These are phyloP conservation scores for Naematelia encephala DNA, from an alignment of 768 basidiomycete genomes.

Conservation along the genomic window DNA sequence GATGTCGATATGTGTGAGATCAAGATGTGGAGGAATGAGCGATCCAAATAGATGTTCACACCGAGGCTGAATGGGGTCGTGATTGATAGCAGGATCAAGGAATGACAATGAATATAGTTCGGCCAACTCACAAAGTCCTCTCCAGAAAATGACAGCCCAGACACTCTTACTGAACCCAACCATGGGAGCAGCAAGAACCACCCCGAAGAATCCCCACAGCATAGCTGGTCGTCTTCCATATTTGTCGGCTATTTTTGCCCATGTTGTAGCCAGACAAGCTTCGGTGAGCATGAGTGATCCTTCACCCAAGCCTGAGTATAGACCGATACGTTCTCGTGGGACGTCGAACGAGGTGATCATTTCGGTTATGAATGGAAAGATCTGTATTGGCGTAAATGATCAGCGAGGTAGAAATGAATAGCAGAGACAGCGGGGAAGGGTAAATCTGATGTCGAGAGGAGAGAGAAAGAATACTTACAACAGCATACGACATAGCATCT, in stretches of 20 bases:
- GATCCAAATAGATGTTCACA: too few species aligned
- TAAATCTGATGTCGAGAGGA: too few species aligned
- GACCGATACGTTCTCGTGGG: constrained; percentile 24
- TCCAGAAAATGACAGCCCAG: constrained; percentile 31
- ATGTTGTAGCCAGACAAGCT: constrained; percentile 27
- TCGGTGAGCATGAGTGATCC: constrained; percentile 37
- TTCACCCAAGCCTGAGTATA: constrained; percentile 35
- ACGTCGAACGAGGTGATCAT: constrained; percentile 37
- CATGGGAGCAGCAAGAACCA: constrained; percentile 13
- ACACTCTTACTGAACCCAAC: constrained; percentile 30
- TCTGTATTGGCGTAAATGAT: too few species aligned
- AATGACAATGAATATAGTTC: too few species aligned
- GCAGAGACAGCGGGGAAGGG: too few species aligned
- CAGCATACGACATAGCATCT: constrained; percentile 28
- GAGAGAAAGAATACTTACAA: neutral
- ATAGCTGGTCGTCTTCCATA: constrained; percentile 30
- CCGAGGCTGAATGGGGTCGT: too few species aligned
- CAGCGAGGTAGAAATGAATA: too few species aligned
- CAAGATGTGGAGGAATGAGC: too few species aligned
- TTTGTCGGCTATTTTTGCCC: constrained; percentile 32
- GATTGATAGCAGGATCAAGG: neutral
- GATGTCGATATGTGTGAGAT: too few species aligned
- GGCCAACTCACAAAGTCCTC: constrained; percentile 34
- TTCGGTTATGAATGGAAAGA: constrained; percentile 38
- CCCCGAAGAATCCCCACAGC: constrained; percentile 19